Evolutionary conservation across 352 stramenopile species (phyloP), one percentile per base, ranked within the genome.

Genomic region (Pythium sukuiense): DNA sequence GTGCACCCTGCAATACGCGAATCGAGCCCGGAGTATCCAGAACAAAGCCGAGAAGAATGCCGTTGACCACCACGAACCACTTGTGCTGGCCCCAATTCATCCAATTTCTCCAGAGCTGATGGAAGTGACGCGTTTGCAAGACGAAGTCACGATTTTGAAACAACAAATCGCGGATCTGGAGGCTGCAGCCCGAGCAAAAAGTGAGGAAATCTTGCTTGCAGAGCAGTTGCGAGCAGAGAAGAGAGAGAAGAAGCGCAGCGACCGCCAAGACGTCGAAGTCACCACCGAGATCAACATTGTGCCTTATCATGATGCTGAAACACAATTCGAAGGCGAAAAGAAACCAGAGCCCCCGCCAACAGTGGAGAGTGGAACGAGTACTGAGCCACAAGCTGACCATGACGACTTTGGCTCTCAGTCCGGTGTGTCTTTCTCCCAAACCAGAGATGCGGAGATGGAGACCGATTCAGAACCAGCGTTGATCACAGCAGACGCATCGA

Each of bases 11-110:
- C 80, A 90, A 55, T 94, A 92, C 35, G 85, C 83, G 14, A 90
- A 92, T 49, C 76, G 85, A 29, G 83, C 79, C 9, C 71, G 81
- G 1, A 88, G 81, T 57, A 92, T 92, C 55, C 80, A 92, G 50
- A 94, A 92, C 73, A 91, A 90, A 55, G 79, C 74, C 0, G 73
- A 82, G 33, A 87, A 88, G 55, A 90, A 88, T 56, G n/a, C 59
- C 16, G 18, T 52, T 12, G 45, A 32, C 26, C 24, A 55, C 18
- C 26, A 33, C n/a, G 53, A 65, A 14, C 14, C 50, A 2, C 20
- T 63, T 6, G 57, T 53, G 5, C 39, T 69, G 6, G 61, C 53
- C 2, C 41, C 46, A 1, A 72, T 45, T 35, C 59, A 52, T 27
- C 45, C 45, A 7, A 20, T 52, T 5, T 52, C 76, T 30, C 81